These are phyloP conservation scores for Pichia rugopelliculosa DNA, from an alignment of 805 yeast genomes.

Conservation along the genomic window DNA sequence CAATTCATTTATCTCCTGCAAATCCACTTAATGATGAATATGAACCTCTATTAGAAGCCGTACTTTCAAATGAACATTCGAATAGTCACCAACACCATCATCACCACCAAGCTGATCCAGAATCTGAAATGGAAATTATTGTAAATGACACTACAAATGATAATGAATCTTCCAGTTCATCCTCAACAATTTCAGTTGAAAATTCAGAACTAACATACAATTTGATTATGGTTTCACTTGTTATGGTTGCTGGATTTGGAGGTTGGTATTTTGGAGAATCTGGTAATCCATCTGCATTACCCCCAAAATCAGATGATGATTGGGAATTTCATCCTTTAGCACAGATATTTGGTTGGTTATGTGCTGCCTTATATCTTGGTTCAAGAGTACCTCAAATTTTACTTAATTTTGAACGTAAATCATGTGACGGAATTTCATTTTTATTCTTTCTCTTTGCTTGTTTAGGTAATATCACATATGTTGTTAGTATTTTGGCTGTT, in stretches of 20 bases:
- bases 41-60: constrained; percentile 51
- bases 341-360: constrained; percentile 78
- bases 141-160: constrained; percentile 24
- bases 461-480: constrained; percentile 87
- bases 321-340: constrained; percentile 68
- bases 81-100: constrained; percentile 8
- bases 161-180: constrained; percentile 13
- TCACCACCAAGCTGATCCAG: constrained; percentile 9
- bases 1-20: constrained; percentile 80
- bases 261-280: constrained; percentile 66
- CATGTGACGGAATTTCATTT: constrained; percentile 92
- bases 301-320: constrained; percentile 32
- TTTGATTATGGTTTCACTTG: constrained; percentile 53
- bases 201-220: constrained; percentile 29
- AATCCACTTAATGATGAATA: constrained; percentile 68
- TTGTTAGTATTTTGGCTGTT: constrained; percentile 72
- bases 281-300: background rate
- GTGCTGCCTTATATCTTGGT: constrained; percentile 72
- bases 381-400: constrained; percentile 90
- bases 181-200: background rate
- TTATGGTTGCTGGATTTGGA: constrained; percentile 69
- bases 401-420: constrained; percentile 76
- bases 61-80: constrained; percentile 36
- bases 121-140: constrained; percentile 18
- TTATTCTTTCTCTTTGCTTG: constrained; percentile 93